Conservation (phyloP, 2,329 filamentous ascomycete genomes). For the Diaporthe sp. region DNA sequence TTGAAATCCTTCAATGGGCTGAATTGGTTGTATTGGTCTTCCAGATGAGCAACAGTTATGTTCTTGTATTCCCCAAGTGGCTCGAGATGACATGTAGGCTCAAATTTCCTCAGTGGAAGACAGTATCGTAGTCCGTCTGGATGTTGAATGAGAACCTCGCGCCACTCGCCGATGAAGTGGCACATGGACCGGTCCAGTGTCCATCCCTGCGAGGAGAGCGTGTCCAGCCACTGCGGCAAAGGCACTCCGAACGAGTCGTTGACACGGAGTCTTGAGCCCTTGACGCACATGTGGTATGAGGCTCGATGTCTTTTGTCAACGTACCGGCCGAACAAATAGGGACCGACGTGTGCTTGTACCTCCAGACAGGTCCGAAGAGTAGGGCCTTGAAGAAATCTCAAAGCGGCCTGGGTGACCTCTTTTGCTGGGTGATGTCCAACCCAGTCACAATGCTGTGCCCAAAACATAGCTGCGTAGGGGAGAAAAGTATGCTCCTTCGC, state of each 20-base stretch:
- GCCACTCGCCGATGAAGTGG: constrained; percentile 6
- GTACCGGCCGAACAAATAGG: not conserved
- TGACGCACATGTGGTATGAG: not conserved
- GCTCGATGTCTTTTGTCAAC: not conserved
- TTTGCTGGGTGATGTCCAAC: not conserved
- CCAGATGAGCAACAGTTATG: not conserved
- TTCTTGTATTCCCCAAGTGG: not conserved
- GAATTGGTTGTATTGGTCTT: not conserved
- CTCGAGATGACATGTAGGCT: not conserved
- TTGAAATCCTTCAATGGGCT: not conserved
- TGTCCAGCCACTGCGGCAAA: not conserved
- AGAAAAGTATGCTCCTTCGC: not conserved
- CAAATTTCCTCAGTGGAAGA: not conserved
- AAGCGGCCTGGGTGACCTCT: not conserved
- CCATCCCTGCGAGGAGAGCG: not conserved
- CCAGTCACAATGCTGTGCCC: constrained; percentile 9
- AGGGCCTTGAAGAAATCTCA: not conserved
- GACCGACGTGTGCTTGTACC: not conserved
- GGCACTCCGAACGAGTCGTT: not conserved
- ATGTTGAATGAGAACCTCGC: not conserved
- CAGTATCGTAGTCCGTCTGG: not conserved
- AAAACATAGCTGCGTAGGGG: not conserved
- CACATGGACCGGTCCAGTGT: not conserved
- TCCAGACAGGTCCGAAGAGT: not conserved
- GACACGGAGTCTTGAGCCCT: not conserved